Evolutionary conservation across 208 protist genomes (phyloP), one percentile per base, ranked within the genome.

Genomic region (Trichomonas vaginalis): DNA sequence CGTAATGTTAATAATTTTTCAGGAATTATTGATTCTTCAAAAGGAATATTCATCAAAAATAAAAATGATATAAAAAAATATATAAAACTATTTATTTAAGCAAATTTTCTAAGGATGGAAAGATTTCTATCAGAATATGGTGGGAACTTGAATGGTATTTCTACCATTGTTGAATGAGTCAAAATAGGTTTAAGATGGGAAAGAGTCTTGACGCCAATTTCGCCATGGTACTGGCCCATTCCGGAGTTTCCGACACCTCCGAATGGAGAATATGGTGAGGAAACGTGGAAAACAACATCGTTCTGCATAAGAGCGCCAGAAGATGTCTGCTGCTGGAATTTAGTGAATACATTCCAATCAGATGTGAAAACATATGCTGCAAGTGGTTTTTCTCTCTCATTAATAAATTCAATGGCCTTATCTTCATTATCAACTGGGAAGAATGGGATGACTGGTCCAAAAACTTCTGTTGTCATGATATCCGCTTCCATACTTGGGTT

Each of bases 231-330:
- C 37, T 92, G 86, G 4, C 86, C 86, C 40, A 92, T 92, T 48
- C 86, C 86, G 15, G 86, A 92, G 15, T 92, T 48, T 12, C 86
- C 86, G 45, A 92, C 86, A 17, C 86, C 86, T 39, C 86, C 86
- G 45, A 92, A 92, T 51, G 86, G 86, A 0, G 14, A 12, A 9
- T 51, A 48, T 56, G 86, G 86, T 17, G 86, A 92, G 10, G 86
- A 92, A 92, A 92, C 86, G 15, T 92, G 86, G 86, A 92, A 92
- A 27, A 45, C 56, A 15, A 45, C 27, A 92, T 92, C 86, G 45
- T 92, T 92, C n/a, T 48, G 8, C 15, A 92, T 14, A 1, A 92
- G 0, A 15, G 86, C 40, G 40, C 86, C 86, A 10, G 86, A 92
- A 12, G 86, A 92, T 39, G 86, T 92, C 6, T 0, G 8, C 15